Percentiles rank a stretch among this genome's conserved stretches.
These are phyloP conservation scores for Keqinozyma sinolaborantium DNA, from an alignment of 1,139 yeast genomes.

Conservation along the genomic window DNA sequence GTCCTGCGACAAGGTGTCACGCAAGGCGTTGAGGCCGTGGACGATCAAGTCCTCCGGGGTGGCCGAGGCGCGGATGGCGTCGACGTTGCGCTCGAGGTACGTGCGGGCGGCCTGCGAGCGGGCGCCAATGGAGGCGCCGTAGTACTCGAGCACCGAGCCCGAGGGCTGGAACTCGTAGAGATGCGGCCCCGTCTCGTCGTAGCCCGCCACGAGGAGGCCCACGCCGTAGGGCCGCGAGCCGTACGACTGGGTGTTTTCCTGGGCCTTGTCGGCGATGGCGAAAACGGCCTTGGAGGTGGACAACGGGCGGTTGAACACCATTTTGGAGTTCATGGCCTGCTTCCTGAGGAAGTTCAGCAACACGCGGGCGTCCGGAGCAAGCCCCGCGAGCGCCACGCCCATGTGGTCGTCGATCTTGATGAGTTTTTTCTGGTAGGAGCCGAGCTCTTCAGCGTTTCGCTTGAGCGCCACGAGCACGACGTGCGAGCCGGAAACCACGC, in stretches of 20 bases:
- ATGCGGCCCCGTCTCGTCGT: slow-evolving; percentile 93
- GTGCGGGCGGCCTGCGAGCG: slow-evolving; percentile 98
- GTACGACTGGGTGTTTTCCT: slow-evolving; percentile 90
- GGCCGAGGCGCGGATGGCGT: slow-evolving; percentile 55
- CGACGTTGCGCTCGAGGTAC: slow-evolving; percentile 82
- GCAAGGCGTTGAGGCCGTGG: slow-evolving; percentile 85
- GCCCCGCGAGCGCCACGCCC: slow-evolving; percentile 94
- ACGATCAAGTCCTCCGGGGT: slow-evolving; percentile 72
- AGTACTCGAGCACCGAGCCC: slow-evolving; percentile 87
- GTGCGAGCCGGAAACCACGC: slow-evolving; percentile 78
- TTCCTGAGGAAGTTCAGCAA: slow-evolving; percentile 84
- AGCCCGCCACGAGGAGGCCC: slow-evolving; percentile 87
- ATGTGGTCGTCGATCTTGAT: slow-evolving; percentile 89
- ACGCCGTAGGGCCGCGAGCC: slow-evolving; percentile 98
- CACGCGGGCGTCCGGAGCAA: slow-evolving; percentile 97
- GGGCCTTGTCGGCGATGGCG: slow-evolving; percentile 94
- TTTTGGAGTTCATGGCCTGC: slow-evolving; percentile 83
- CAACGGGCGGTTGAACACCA: slow-evolving; percentile 86
- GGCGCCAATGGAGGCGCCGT: slow-evolving; percentile 96
- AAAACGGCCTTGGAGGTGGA: slow-evolving; percentile 81
- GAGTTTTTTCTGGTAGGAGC: slow-evolving; percentile 92
- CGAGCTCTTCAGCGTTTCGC: slow-evolving; percentile 94
- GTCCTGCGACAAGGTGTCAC: slow-evolving; percentile 93
- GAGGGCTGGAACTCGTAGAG: slow-evolving; percentile 93
- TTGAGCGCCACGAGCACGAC: slow-evolving; percentile 92